Evolutionary conservation across 352 stramenopile species (phyloP), one percentile per base, ranked within the genome.

Genomic region (Globisporangium parvum): DNA sequence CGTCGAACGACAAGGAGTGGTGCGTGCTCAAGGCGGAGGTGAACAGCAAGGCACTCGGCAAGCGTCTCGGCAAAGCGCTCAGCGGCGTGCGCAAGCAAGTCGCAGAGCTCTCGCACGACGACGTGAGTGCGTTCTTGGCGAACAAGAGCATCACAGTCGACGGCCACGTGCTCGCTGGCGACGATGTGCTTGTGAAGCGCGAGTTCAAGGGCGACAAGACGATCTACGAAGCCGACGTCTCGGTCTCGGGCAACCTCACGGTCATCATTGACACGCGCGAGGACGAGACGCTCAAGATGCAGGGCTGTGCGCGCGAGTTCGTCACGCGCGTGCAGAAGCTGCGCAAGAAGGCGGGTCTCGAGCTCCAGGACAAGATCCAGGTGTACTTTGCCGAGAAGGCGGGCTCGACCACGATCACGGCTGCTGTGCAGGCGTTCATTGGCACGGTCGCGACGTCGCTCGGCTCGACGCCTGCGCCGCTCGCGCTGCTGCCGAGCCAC

Each of bases 251-350:
- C 52, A 89, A 95, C 65, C 76, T 98, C 24, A 92, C 98, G 57
- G 91, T 99, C 24, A 88, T 97, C 35, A 86, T 99, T 51, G 95
- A 99, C 71, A 97, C 85, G 26, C 91, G 88, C 31, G 85, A 98
- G 67, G 95, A 99, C 70, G 92, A 99, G 58, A 76, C 96, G 57
- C 92, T 99, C 15, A 90, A 98, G 53, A 78, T 85, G 57, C 85
- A 97, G 57, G 96, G 94, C 50, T 89, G 87, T 57, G 90, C 96
- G 3, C 92, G 97, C 60, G 96, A 99, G 67, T 83, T 99, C 48
- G 96, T 99, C 59, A 99, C 97, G 63, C 88, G 92, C 41, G 95
- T 99, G 63, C 97, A 99, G 71, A 98, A 99, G 75, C 76, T 99
- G 51, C 84, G 97, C 40, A 99, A 99, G 77, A 93, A 88, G 65